Conservation (phyloP, 2,329 filamentous ascomycete genomes). For the Arachnopeziza araneosa region DNA sequence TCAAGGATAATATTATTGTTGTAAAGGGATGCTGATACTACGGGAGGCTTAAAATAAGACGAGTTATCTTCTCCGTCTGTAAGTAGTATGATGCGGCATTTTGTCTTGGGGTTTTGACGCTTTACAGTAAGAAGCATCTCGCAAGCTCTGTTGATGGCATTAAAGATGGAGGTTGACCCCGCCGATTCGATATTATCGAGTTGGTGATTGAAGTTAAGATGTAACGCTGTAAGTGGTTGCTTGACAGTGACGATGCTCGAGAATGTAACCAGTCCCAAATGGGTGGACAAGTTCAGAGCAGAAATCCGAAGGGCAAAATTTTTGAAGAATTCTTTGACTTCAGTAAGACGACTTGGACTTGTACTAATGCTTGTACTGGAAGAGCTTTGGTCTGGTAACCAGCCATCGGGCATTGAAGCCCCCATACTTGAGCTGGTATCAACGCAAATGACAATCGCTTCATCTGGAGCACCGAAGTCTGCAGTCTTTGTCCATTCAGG, state of each 20-base stretch:
- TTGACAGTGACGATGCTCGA: neutral
- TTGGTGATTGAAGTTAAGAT: neutral
- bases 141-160: neutral
- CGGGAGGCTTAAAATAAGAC: neutral
- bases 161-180: neutral
- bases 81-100: slow-evolving; percentile 5
- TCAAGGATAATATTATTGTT: slow-evolving; percentile 1
- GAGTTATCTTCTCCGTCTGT: slow-evolving; percentile 6
- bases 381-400: neutral
- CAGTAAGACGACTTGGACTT: slow-evolving; percentile 3
- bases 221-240: neutral
- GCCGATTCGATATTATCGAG: neutral
- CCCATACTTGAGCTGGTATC: slow-evolving; percentile 10
- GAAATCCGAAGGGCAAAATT: slow-evolving; percentile 4
- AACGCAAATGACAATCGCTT: slow-evolving; percentile 14
- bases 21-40: neutral
- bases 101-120: neutral
- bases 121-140: neutral
- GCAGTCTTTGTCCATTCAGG: slow-evolving; percentile 8
- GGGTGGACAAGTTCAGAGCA: neutral
- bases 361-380: slow-evolving; percentile 1
- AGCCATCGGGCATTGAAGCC: neutral
- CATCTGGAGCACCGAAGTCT: slow-evolving; percentile 8
- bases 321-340: slow-evolving; percentile 9
- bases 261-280: neutral